Conservation (phyloP, 495 filamentous ascomycete genomes). For the Penicillium verhagenii region DNA sequence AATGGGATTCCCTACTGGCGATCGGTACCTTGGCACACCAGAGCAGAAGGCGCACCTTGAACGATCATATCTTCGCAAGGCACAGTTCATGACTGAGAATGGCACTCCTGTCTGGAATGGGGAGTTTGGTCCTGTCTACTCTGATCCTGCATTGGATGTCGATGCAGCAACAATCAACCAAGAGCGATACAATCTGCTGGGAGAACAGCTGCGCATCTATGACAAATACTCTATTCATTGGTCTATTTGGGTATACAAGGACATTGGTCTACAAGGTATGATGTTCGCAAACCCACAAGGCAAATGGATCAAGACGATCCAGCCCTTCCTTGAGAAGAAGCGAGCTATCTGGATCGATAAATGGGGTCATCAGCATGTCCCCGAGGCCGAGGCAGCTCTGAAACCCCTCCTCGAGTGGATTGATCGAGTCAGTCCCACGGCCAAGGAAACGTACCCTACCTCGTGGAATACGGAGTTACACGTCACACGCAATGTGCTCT, state of each 20-base stretch:
- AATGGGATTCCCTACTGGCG: constrained; percentile 57
- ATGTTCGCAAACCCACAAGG: constrained; percentile 48
- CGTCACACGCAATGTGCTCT: constrained; percentile 48
- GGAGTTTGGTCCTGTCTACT: constrained; percentile 65
- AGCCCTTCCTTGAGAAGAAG: constrained; percentile 57
- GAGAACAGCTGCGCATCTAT: constrained; percentile 58
- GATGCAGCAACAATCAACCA: constrained; percentile 48
- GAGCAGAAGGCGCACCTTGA: constrained; percentile 52
- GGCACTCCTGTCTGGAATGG: constrained; percentile 63
- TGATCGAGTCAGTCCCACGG: constrained; percentile 35
- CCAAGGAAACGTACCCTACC: constrained; percentile 52
- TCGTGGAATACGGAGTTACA: constrained; percentile 58
- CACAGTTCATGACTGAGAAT: constrained; percentile 54
- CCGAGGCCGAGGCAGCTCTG: constrained; percentile 36
- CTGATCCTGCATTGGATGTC: constrained; percentile 29
- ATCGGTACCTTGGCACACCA: constrained; percentile 49
- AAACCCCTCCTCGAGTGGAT: constrained; percentile 44
- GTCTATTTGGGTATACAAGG: constrained; percentile 67
- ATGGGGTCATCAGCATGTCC: constrained; percentile 49
- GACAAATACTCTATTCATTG: constrained; percentile 54
- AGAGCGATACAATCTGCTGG: constrained; percentile 52
- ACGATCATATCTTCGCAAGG: constrained; percentile 53
- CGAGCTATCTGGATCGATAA: constrained; percentile 49
- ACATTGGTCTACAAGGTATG: constrained; percentile 66
- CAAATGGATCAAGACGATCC: constrained; percentile 49